Evolutionary conservation across 1,139 yeast genomes (phyloP), one percentile per base, ranked within the genome.

Genomic region (Hanseniaspora gamundiae): DNA sequence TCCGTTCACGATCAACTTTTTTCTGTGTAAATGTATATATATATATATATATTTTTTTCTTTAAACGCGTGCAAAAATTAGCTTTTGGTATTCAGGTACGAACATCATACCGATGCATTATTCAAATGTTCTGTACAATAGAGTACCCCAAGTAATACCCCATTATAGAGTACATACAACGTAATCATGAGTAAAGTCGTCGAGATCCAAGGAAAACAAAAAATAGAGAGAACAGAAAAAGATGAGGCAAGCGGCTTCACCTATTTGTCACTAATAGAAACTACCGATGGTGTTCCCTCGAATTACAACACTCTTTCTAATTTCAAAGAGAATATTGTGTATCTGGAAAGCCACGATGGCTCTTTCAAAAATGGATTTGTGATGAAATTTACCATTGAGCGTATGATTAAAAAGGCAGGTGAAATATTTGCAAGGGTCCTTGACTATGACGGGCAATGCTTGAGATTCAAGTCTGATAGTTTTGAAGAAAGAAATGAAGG

Each of bases 281-380:
- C 52, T 14, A 60, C 59, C 9, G 65, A 61, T 42, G 42, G 44
- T n/a, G 44, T 60, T 2, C 61, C 64, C 4, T 28, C 17, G 4
- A 49, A 58, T 40, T 59, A 53, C 40, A 35, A 30, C 14, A 35
- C 39, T 1, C 42, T 50, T 19, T 22, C 42, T 2, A 45, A 49
- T 20, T 60, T 59, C 41, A 39, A 50, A 39, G 41, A 51, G 16
- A 49, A 57, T 17, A 57, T 60, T 4, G 53, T 48, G 38, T 44
- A 47, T 40, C 39, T 60, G 31, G 45, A 47, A 14, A 51, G 61
- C 1, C 60, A 59, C 41, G 48, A 48, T 21, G 49, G 51, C 2
- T 33, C 47, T 4, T 44, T 44, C 20, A 47, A 42, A 28, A 48
- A 59, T 27, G 65, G 65, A 1, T 59, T 52, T 43, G 54, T 59